Evolutionary conservation across 148 eudicot species (phyloP).

Genomic region (Drosera capensis): DNA sequence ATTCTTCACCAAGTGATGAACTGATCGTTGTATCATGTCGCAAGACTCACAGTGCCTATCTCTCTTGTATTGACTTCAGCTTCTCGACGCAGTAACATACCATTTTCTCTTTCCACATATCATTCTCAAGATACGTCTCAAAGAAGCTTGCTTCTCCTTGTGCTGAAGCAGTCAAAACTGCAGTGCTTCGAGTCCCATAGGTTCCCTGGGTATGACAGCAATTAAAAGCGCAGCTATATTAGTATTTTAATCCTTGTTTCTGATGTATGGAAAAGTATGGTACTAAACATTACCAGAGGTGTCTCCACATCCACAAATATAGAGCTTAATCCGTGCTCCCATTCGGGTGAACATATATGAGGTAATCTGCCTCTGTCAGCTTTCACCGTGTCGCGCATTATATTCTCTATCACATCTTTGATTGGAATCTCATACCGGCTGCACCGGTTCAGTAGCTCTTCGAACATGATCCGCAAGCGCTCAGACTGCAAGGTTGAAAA

Average conservation of each 20-base stretch:
- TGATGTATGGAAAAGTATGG: neutral
- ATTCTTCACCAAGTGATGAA: neutral
- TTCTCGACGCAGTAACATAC: slow-evolving; percentile 23
- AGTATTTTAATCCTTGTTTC: too few species aligned
- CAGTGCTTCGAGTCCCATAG: slow-evolving; percentile 61
- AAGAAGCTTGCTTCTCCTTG: slow-evolving; percentile 38
- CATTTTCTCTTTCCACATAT: slow-evolving; percentile 38
- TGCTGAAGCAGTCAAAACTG: slow-evolving; percentile 27
- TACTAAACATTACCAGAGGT: slow-evolving; percentile 25
- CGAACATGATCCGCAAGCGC: slow-evolving; percentile 32
- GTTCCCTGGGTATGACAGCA: slow-evolving; percentile 22
- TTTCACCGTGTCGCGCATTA: slow-evolving; percentile 47
- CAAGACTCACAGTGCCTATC: too few species aligned
- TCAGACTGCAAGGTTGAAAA: slow-evolving; percentile 21
- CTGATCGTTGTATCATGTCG: too few species aligned
- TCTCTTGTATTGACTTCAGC: slow-evolving; percentile 4
- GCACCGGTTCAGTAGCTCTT: slow-evolving; percentile 14
- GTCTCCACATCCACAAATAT: slow-evolving; percentile 56
- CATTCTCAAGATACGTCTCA: slow-evolving; percentile 42
- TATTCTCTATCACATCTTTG: slow-evolving; percentile 36
- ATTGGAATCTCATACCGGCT: slow-evolving; percentile 32
- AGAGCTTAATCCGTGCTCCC: slow-evolving; percentile 52
- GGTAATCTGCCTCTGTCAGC: slow-evolving; percentile 48
- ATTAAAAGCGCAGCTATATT: too few species aligned
- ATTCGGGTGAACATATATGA: slow-evolving; percentile 36